Evolutionary conservation across 192 early-diverging fungal genomes (phyloP), one percentile per base, ranked within the genome.

Genomic region (Coemansia reversa): DNA sequence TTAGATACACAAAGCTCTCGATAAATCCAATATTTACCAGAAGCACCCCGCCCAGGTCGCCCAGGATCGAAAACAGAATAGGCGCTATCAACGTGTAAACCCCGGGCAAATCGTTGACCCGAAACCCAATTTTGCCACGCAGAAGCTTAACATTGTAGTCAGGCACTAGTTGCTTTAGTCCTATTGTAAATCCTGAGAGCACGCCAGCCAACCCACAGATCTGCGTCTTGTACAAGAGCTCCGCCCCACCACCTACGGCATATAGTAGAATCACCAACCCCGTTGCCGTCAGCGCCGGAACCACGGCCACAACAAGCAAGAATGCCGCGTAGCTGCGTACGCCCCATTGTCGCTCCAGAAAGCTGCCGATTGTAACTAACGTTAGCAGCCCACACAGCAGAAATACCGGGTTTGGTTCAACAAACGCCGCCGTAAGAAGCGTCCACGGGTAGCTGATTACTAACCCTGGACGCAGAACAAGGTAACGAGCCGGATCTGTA

Each of bases 141-240:
- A 89, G 83, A 14, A 94, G 55, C 59, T 81, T 86, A 45, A 95
- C 63, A 22, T 76, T 62, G 71, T 98, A 91, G 59, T 98, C 96
- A 0, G 96, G 96, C 18, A 95, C 85, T 8, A 93, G 67, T 58
- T 94, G 89, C 70, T 95, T 96, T 70, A 96, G 93, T 14, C 90
- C 91, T 24, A 96, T 90, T 2, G 93, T 69, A 49, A 94, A 92
- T 47, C 85, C 91, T 32, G 85, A 79, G 14, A 93, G 61, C 6
- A 96, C 69, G 28, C 74, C 89, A 27, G 84, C 76, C 73, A 94
- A 67, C 4, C 96, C 96, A 67, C 88, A 84, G 45, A 90, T 25
- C 39, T 52, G 65, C 35, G 64, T 69, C 11, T 52, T 42, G 19
- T 81, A 81, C 51, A 81, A 62, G 0, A 75, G 45, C 22, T 50